A percentile compares a stretch with the other conserved stretches of the same genome.
Evolutionary conservation across 2,329 filamentous ascomycete genomes (phyloP).

Genomic region (Pseudocercospora eumusae): DNA sequence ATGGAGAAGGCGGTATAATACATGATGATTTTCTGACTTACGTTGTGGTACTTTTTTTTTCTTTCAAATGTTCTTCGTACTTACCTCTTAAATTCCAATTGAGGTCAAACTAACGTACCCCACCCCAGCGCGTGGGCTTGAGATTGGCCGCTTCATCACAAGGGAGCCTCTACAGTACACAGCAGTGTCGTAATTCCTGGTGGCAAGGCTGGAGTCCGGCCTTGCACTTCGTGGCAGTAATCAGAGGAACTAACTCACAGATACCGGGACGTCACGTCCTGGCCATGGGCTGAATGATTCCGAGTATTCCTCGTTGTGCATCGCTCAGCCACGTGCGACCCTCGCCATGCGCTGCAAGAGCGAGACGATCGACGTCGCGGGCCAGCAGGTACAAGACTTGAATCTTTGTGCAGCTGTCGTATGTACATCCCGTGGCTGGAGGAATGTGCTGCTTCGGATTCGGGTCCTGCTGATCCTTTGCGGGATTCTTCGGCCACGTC

Average conservation of each 20-base stretch:
- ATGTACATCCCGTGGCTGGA: slow-evolving; percentile 9
- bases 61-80: background rate
- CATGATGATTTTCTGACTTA: background rate
- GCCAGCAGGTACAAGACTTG: background rate
- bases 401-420: background rate
- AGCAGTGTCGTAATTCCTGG: too few relatives aligned
- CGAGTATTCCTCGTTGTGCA: background rate
- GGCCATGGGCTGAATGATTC: background rate
- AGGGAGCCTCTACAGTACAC: too few relatives aligned
- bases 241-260: background rate
- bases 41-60: background rate
- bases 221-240: background rate
- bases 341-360: background rate
- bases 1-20: background rate
- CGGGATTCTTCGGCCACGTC: slow-evolving; percentile 7
- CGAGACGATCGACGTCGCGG: background rate
- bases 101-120: too few relatives aligned
- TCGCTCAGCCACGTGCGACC: slow-evolving; percentile 7
- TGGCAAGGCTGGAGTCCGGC: background rate
- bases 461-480: slow-evolving; percentile 10
- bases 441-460: background rate
- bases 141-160: too few relatives aligned
- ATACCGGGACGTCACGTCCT: too few relatives aligned
- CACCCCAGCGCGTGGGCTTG: too few relatives aligned
- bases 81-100: too few relatives aligned